phyloP scores from a whole-genome alignment of 2,329 filamentous ascomycete genomes.

The Nemania abortiva region DNA sequence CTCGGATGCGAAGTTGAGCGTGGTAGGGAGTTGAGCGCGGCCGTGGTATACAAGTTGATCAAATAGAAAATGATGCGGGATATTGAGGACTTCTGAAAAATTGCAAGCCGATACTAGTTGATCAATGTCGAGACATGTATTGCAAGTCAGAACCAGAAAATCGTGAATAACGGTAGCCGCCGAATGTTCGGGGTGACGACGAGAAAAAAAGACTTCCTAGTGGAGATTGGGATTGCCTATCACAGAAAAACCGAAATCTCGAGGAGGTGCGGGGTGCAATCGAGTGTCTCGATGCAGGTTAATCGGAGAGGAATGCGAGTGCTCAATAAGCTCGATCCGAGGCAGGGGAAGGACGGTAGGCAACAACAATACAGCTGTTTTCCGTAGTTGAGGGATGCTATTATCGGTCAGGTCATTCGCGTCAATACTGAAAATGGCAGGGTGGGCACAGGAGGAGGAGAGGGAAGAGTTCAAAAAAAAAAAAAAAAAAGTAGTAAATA shows the following conservation, averaged over 20 bases:
- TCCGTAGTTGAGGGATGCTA: constrained; percentile 26
- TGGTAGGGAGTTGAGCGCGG: constrained; percentile 33
- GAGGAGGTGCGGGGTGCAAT: constrained; percentile 49
- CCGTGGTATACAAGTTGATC: constrained; percentile 3
- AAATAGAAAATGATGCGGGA: constrained; percentile 1
- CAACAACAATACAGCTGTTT: constrained; percentile 30
- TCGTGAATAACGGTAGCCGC: constrained; percentile 10
- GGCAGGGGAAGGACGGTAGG: constrained; percentile 21
- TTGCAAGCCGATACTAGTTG: constrained; percentile 19
- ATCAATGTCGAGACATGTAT: constrained; percentile 28
- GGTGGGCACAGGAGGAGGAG: constrained; percentile 28
- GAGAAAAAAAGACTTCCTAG: constrained; percentile 28
- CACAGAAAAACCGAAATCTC: constrained; percentile 43
- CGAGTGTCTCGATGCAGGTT: constrained; percentile 33
- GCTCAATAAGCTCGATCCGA: constrained; percentile 27
- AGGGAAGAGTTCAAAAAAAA: constrained; percentile 35
- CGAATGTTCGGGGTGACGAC: constrained; percentile 13
- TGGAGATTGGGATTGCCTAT: constrained; percentile 40
- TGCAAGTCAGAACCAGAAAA: constrained; percentile 3
- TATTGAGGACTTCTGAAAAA: constrained; percentile 1
- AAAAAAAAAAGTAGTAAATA: constrained; percentile 38
- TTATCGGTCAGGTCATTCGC: constrained; percentile 38
- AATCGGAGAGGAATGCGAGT: constrained; percentile 29
- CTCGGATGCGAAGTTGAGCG: constrained; percentile 41
- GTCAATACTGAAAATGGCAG: constrained; percentile 25